Conservation (phyloP, 225 moss, liverwort and hornwort species). For the Bryum argenteum region DNA sequence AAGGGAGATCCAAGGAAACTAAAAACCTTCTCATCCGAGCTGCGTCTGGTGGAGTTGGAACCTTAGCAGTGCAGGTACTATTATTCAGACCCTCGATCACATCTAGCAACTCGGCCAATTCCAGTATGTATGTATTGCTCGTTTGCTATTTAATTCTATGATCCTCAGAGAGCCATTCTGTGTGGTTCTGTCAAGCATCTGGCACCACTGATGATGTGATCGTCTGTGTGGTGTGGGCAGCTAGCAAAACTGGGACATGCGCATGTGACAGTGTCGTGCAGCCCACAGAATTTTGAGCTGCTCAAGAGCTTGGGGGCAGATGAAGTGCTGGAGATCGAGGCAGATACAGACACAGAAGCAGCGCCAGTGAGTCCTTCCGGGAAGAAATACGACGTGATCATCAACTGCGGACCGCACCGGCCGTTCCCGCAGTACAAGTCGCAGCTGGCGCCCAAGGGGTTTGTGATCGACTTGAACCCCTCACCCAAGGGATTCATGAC, state of each 20-base stretch:
- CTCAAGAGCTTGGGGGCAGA: constrained; percentile 76
- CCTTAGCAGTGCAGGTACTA: constrained; percentile 81
- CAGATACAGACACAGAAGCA: constrained; percentile 39
- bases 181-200: too few species aligned
- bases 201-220: background rate
- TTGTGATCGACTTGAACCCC: constrained; percentile 67
- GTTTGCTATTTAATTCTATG: too few species aligned
- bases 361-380: constrained; percentile 53
- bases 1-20: constrained; percentile 48
- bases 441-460: constrained; percentile 47
- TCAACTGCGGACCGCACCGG: constrained; percentile 56
- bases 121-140: too few species aligned
- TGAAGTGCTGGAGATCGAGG: constrained; percentile 60
- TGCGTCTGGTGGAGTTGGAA: constrained; percentile 83
- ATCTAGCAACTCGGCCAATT: background rate
- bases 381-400: constrained; percentile 76
- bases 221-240: constrained; percentile 53
- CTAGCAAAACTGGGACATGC: constrained; percentile 80
- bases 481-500: constrained; percentile 38
- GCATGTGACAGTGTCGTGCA: constrained; percentile 71
- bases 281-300: constrained; percentile 55
- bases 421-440: constrained; percentile 52
- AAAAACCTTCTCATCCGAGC: constrained; percentile 62
- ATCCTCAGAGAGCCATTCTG: too few species aligned
- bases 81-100: background rate